A percentile compares a stretch with the other conserved stretches of the same genome.
These are phyloP conservation scores for Cubamyces sp. DNA, from an alignment of 768 basidiomycete genomes.

Conservation along the genomic window DNA sequence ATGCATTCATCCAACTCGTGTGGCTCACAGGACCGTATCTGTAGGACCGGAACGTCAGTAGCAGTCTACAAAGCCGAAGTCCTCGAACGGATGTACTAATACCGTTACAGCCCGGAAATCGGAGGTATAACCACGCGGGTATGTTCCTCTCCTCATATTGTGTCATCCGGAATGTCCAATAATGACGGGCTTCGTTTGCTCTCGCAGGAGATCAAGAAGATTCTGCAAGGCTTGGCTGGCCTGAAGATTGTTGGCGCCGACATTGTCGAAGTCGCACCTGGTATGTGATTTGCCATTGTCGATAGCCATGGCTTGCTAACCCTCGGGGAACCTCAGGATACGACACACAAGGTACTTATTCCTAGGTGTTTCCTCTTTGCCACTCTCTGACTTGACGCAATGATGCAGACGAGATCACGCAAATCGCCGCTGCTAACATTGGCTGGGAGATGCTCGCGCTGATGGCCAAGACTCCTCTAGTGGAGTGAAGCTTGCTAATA, in stretches of 20 bases:
- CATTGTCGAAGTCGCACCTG: conserved; percentile 37
- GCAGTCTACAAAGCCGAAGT: background rate
- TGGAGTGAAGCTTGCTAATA: background rate
- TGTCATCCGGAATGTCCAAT: background rate
- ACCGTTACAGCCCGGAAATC: conserved; percentile 33
- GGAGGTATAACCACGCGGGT: conserved; percentile 39
- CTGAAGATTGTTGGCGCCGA: conserved; percentile 44
- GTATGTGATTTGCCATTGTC: conserved; percentile 4
- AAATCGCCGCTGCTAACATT: conserved; percentile 39
- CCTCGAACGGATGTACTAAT: background rate
- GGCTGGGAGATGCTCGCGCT: conserved; percentile 37
- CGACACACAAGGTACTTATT: conserved; percentile 27
- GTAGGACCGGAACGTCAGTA: conserved; percentile 34
- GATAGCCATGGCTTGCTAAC: background rate
- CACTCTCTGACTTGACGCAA: background rate
- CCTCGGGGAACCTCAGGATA: conserved; percentile 21
- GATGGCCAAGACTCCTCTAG: conserved; percentile 39
- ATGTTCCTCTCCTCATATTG: background rate
- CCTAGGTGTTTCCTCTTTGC: background rate
- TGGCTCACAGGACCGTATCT: background rate
- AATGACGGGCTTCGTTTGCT: background rate
- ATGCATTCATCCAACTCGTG: background rate
- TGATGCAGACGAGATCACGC: conserved; percentile 37
- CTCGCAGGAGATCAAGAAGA: conserved; percentile 39
- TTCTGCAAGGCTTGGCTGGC: conserved; percentile 39